Evolutionary conservation across 1,284 basidiomycete genomes (phyloP).

Genomic region (Earliella scabrosa): DNA sequence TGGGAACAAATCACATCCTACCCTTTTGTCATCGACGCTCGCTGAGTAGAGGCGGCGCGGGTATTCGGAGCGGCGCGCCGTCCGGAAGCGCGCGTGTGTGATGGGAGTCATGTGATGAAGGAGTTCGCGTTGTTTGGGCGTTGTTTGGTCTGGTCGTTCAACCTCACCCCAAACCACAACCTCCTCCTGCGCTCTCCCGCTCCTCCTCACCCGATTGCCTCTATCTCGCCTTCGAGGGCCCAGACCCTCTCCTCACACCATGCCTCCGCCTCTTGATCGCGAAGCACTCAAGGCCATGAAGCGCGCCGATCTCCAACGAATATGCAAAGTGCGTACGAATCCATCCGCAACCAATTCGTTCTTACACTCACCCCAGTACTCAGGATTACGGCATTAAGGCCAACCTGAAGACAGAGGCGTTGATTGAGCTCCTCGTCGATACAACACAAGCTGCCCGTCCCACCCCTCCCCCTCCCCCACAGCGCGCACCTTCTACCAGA

Average conservation of each 20-base stretch:
- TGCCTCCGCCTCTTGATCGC: conserved; percentile 57
- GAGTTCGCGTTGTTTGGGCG: conserved; percentile 31
- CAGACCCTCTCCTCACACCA: conserved; percentile 27
- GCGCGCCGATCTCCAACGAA: conserved; percentile 69
- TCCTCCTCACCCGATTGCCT: background rate
- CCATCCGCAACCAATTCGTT: background rate
- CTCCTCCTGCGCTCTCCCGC: conserved; percentile 1
- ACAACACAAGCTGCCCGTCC: conserved; percentile 38
- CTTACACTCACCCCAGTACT: conserved; percentile 26
- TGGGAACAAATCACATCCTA: too few species aligned
- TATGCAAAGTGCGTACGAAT: conserved; percentile 68
- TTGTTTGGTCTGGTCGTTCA: conserved; percentile 27
- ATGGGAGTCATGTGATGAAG: conserved; percentile 21
- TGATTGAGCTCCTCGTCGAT: conserved; percentile 74
- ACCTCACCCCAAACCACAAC: conserved; percentile 21
- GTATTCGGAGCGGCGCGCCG: too few species aligned
- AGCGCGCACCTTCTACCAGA: conserved; percentile 34
- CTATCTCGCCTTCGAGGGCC: conserved; percentile 6
- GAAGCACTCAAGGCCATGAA: conserved; percentile 65
- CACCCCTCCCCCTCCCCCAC: conserved; percentile 22
- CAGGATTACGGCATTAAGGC: conserved; percentile 79
- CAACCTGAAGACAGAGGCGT: conserved; percentile 76
- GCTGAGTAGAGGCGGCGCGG: too few species aligned
- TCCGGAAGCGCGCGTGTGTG: background rate
- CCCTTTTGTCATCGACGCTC: too few species aligned